phyloP scores from a whole-genome alignment of 1,139 yeast species.

The Arxiozyma heterogenica region DNA sequence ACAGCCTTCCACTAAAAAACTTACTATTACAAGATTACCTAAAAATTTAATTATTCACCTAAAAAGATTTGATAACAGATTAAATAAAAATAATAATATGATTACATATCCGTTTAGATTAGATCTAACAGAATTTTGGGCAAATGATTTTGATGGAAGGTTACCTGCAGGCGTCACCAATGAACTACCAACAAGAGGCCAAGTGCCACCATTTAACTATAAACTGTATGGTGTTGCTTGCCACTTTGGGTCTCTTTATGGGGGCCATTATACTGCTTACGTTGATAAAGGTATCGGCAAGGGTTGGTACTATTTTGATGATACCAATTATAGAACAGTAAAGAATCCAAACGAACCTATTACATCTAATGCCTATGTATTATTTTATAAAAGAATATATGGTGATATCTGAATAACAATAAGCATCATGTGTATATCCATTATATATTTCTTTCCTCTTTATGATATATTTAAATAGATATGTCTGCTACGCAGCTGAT shows the following conservation, averaged over 20 bases:
- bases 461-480: too few species aligned
- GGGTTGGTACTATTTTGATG: constrained; percentile 31
- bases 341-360: constrained; percentile 26
- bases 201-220: constrained; percentile 70
- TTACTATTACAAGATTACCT: constrained; percentile 66
- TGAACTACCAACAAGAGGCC: constrained; percentile 60
- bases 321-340: constrained; percentile 24
- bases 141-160: constrained; percentile 35
- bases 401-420: constrained; percentile 7
- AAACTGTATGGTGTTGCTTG: constrained; percentile 80
- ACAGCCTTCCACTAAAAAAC: constrained; percentile 58
- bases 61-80: constrained; percentile 56
- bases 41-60: constrained; percentile 63
- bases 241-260: constrained; percentile 71
- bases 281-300: constrained; percentile 53
- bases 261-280: constrained; percentile 89
- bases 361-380: constrained; percentile 58
- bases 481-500: too few species aligned
- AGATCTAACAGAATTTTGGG: constrained; percentile 77
- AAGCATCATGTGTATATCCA: background rate
- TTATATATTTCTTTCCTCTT: background rate
- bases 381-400: constrained; percentile 43
- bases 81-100: constrained; percentile 32
- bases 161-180: constrained; percentile 33
- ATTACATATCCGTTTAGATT: constrained; percentile 39